phyloP scores from a whole-genome alignment of 257 asterid genomes.

The Nicotiana paniculata region DNA sequence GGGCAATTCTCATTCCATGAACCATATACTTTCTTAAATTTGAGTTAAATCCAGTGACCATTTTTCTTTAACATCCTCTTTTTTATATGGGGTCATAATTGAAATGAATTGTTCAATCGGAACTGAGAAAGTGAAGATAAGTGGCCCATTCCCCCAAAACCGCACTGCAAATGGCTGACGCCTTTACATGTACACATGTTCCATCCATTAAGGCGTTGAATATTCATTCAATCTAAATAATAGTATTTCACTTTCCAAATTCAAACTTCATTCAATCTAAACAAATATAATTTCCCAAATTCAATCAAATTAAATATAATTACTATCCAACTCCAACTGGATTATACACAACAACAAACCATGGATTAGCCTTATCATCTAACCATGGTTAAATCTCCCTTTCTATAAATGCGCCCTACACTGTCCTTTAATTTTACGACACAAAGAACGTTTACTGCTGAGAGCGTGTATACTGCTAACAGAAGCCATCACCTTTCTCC shows the following conservation, averaged over 20 bases:
- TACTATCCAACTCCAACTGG: background rate
- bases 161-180: background rate
- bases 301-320: background rate
- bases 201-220: conserved; percentile 5
- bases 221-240: background rate
- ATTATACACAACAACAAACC: background rate
- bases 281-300: background rate
- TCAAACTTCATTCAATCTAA: background rate
- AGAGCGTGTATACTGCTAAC: background rate
- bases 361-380: background rate
- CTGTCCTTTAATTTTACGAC: background rate
- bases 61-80: no score
- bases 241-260: background rate
- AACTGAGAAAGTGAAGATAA: background rate
- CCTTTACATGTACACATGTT: background rate
- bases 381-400: background rate
- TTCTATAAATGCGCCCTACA: background rate
- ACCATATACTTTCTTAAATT: no score
- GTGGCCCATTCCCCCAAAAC: background rate
- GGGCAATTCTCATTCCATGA: no score
- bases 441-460: background rate
- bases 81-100: background rate
- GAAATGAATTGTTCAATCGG: background rate
- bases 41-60: no score
- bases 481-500: background rate